Base-by-base conservation (phyloP, 768 basidiomycete genomes). In the Neoboletus subvelutipes region DNA sequence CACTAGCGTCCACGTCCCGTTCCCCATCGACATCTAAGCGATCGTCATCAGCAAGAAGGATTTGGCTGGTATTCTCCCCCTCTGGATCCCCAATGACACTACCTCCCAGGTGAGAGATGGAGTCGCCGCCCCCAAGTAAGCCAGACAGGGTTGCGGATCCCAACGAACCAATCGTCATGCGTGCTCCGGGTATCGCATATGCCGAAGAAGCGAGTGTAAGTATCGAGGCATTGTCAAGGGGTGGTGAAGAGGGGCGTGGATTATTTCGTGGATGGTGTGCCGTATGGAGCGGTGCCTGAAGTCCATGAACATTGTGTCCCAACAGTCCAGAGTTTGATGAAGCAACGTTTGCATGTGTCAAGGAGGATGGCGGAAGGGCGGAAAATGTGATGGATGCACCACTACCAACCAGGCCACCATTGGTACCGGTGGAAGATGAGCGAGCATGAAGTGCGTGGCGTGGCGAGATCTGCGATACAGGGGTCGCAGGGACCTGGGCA, bases 241-340 rank as follows among this genome's bases (percentile, higher is more conserved):
- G 95, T 22, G 92, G 89, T 7, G 92, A 92, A 17, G 89, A 88
- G 24, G 97, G 96, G 24, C 91, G 85, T 1, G 96, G 96, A 67
- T 99, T 99, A 72, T 97, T 92, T 45, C 94, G 84, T 11, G 96
- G 95, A 74, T 98, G 94, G 52, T 92, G 93, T n/a, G 83, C 76
- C 0, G 94, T 93, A 69, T 96, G 93, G 36, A 89, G 80, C 0
- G 95, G 96, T 10, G 92, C 92, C 67, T 94, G 92, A 18, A 88
- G 60, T 31, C 69, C 65, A 56, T 71, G 68, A 10, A 61, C 61
- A 22, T 66, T 59, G 50, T 61, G 58, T 55, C 65, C 72, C 45
- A 72, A 64, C 42, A 63, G 67, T 33, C 70, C 71, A 40, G 74
- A 67, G 42, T 73, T 76, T 17, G 70, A 56, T 15, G 70, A 56